phyloP scores from a whole-genome alignment of 495 filamentous ascomycete genomes.

The Daldinia bambusicola region DNA sequence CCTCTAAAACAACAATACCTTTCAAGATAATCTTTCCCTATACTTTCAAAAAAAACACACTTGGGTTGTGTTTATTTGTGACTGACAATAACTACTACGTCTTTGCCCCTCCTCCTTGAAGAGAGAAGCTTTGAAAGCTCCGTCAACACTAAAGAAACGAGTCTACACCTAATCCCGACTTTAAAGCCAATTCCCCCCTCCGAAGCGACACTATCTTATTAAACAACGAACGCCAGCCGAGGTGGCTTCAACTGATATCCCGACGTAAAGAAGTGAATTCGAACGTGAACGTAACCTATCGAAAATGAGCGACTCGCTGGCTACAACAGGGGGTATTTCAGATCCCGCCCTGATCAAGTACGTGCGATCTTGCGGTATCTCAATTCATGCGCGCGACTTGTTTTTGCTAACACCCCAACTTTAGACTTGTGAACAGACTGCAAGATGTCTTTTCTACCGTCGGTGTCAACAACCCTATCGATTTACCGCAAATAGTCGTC shows the following conservation, averaged over 20 bases:
- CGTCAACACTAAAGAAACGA: slow-evolving; percentile 18
- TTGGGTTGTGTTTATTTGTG: slow-evolving; percentile 39
- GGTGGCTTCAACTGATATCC: slow-evolving; percentile 17
- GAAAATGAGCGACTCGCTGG: slow-evolving; percentile 50
- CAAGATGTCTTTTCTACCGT: slow-evolving; percentile 99
- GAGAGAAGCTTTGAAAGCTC: slow-evolving; percentile 1
- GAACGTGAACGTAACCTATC: slow-evolving; percentile 7
- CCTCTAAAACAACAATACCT: neutral
- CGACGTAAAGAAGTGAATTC: slow-evolving; percentile 10
- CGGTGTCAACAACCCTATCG: slow-evolving; percentile 98
- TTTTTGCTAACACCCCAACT: slow-evolving; percentile 37
- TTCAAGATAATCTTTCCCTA: slow-evolving; percentile 20
- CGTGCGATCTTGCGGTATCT: slow-evolving; percentile 46
- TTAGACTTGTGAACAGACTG: slow-evolving; percentile 96
- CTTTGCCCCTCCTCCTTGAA: slow-evolving; percentile 11
- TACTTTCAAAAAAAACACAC: slow-evolving; percentile 17
- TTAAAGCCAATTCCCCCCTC: slow-evolving; percentile 22
- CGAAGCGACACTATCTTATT: slow-evolving; percentile 9
- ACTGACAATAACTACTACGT: slow-evolving; percentile 29
- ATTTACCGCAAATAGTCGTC: slow-evolving; percentile 97
- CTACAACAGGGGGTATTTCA: slow-evolving; percentile 63
- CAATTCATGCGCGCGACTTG: slow-evolving; percentile 30
- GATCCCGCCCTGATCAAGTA: slow-evolving; percentile 70
- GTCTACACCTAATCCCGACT: slow-evolving; percentile 16
- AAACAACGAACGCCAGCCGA: slow-evolving; percentile 1